Evolutionary conservation across 805 yeast genomes (phyloP), one percentile per base, ranked within the genome.

Genomic region (Metschnikowia kofuensis): DNA sequence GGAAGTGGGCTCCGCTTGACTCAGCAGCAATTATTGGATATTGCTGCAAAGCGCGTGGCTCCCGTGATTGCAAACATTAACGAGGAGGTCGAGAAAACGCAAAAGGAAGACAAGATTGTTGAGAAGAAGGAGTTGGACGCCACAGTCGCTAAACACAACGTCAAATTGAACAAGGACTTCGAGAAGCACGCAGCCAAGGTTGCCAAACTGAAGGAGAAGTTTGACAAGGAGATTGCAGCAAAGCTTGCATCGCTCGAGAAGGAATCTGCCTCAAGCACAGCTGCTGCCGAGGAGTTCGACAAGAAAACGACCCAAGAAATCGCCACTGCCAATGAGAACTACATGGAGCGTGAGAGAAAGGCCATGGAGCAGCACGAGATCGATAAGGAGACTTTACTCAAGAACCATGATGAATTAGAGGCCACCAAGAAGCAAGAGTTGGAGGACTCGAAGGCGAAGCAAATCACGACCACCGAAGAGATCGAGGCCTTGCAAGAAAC

Each of bases 1-100:
- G 85, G 85, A 47, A 74, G 77, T 40, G 84, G 84, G 15, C 69
- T 79, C 61, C 68, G 61, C 41, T 68, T 80, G 69, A 75, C 84
- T 40, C 82, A 80, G 55, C 75, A 74, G 47, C 82, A 79, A 61
- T 73, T 80, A 52, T 68, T 78, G 55, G 84, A 72, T 44, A 75
- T 80, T 58, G 84, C 84, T 21, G 76, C 77, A 36, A 69, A 68
- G 53, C 71, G 84, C 54, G 81, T 80, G 35, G 77, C 79, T 32
- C 85, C 85, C 6, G 75, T 79, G 35, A 66, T 80, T 58, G 70
- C 74, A 40, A 69, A 64, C 53, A 79, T 80, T 59, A 77, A 79
- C 58, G 76, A 72, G 29, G 75, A 76, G 51, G 84, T 79, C 41
- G 65, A 62, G 42, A 68, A 70, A 53, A 69, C 76, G 31, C 61